A percentile compares a stretch with the other conserved stretches of the same genome.
These are phyloP conservation scores for Paecilomyces fulvus DNA, from an alignment of 2,329 filamentous ascomycete genomes.

Conservation along the genomic window DNA sequence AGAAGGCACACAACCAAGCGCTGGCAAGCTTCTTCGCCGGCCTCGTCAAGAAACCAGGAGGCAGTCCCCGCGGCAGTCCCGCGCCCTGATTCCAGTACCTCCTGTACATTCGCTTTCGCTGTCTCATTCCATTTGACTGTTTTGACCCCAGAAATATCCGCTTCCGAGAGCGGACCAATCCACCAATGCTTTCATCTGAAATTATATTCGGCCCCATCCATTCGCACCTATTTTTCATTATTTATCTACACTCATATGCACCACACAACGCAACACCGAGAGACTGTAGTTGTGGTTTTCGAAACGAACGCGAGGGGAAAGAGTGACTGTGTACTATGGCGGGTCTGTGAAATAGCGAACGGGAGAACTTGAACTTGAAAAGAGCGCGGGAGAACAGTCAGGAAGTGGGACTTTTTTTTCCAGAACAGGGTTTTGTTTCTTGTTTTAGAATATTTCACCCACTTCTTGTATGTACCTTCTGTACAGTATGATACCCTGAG, in stretches of 20 bases:
- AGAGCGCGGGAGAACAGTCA: neutral
- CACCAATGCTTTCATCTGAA: neutral
- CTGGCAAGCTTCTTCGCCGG: slow-evolving; percentile 53
- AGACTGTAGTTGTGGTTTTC: neutral
- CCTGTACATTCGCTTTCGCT: neutral
- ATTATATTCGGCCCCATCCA: neutral
- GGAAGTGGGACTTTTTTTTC: neutral
- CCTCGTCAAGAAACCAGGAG: slow-evolving; percentile 45
- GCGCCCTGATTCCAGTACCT: slow-evolving; percentile 8
- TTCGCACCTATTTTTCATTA: slow-evolving; percentile 1
- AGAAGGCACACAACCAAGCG: slow-evolving; percentile 51
- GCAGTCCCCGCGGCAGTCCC: slow-evolving; percentile 30
- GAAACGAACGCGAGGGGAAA: neutral
- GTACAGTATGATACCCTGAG: slow-evolving; percentile 1
- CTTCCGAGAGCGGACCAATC: slow-evolving; percentile 10
- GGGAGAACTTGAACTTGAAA: neutral
- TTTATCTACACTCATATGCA: neutral
- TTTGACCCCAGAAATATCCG: neutral
- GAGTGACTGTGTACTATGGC: neutral
- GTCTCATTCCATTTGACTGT: neutral
- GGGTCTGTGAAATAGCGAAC: neutral
- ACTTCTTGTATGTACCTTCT: neutral
- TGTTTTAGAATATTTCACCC: neutral
- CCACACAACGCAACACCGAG: neutral
- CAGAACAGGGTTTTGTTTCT: neutral